These are phyloP conservation scores for Saturnispora sanitii DNA, from an alignment of 805 yeast species.

Conservation along the genomic window DNA sequence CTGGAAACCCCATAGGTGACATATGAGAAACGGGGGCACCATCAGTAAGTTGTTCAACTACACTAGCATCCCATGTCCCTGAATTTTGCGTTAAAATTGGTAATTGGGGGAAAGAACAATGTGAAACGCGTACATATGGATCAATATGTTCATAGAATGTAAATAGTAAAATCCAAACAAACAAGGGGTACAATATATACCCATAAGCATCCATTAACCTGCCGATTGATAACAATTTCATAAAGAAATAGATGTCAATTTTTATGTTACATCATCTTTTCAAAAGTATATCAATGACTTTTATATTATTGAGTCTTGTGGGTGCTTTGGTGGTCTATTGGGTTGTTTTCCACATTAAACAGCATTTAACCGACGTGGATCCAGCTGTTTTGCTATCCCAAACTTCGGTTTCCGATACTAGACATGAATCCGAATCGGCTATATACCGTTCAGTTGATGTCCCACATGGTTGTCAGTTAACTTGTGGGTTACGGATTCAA, in stretches of 20 bases:
- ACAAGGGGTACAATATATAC: slow-evolving; percentile 3
- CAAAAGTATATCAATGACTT: not conserved
- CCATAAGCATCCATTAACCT: slow-evolving; percentile 21
- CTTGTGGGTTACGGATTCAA: slow-evolving; percentile 60
- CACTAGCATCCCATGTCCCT: slow-evolving; percentile 4
- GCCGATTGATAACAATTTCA: not conserved
- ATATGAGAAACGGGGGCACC: slow-evolving; percentile 1
- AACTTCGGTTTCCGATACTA: slow-evolving; percentile 52
- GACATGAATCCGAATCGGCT: slow-evolving; percentile 64
- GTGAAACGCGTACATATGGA: slow-evolving; percentile 9
- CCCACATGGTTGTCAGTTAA: slow-evolving; percentile 60
- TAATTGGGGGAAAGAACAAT: slow-evolving; percentile 11
- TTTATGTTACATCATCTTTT: too few species aligned
- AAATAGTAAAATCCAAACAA: slow-evolving; percentile 10
- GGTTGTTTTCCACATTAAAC: slow-evolving; percentile 21
- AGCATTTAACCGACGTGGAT: slow-evolving; percentile 43
- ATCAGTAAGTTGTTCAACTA: slow-evolving; percentile 4
- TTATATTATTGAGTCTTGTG: not conserved
- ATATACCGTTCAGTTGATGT: slow-evolving; percentile 64
- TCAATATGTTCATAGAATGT: slow-evolving; percentile 13
- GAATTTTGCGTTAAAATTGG: not conserved
- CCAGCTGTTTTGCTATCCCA: slow-evolving; percentile 53
- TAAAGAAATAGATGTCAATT: not conserved
- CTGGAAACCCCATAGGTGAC: slow-evolving; percentile 3
- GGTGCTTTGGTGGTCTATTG: slow-evolving; percentile 6